A percentile compares a stretch with the other conserved stretches of the same genome.
Evolutionary conservation across 345 rosid species (phyloP).

Genomic region (Camelina hispida): DNA sequence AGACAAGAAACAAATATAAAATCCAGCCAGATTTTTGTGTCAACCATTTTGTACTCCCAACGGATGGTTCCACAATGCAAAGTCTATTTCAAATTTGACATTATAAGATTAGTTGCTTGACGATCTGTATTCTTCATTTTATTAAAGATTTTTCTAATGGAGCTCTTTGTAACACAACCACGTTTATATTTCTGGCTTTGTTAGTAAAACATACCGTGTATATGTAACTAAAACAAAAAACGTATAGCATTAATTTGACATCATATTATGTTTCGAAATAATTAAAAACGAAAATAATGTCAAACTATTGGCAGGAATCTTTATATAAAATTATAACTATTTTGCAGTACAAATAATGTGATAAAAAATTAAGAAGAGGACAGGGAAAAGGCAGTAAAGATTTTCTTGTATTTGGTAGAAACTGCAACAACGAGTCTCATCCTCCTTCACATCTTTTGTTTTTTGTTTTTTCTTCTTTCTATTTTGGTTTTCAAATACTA

Average conservation of each 20-base stretch:
- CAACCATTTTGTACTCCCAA: too few relatives aligned
- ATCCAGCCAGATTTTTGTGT: neutral
- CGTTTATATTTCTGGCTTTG: neutral
- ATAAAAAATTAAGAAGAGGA: constrained; percentile 26
- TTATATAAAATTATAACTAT: neutral
- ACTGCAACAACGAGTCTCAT: constrained; percentile 43
- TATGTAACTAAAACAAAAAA: neutral
- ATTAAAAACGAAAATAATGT: neutral
- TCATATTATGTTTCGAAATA: constrained; percentile 16
- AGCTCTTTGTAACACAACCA: neutral
- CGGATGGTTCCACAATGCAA: neutral
- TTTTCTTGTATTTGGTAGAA: constrained; percentile 36
- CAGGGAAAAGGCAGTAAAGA: constrained; percentile 12
- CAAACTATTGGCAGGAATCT: constrained; percentile 15
- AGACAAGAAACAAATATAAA: neutral
- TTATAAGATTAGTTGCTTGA: neutral
- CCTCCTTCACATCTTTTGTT: constrained; percentile 39
- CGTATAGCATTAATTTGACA: neutral
- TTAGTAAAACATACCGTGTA: neutral
- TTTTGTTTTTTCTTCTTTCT: neutral
- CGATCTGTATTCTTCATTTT: neutral
- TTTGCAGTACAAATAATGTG: neutral
- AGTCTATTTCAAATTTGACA: neutral
- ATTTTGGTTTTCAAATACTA: neutral
- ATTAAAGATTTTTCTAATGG: neutral